A percentile compares a stretch with the other conserved stretches of the same genome.
phyloP scores from a whole-genome alignment of 2,329 filamentous ascomycete species.

The Colletotrichum limetticola region DNA sequence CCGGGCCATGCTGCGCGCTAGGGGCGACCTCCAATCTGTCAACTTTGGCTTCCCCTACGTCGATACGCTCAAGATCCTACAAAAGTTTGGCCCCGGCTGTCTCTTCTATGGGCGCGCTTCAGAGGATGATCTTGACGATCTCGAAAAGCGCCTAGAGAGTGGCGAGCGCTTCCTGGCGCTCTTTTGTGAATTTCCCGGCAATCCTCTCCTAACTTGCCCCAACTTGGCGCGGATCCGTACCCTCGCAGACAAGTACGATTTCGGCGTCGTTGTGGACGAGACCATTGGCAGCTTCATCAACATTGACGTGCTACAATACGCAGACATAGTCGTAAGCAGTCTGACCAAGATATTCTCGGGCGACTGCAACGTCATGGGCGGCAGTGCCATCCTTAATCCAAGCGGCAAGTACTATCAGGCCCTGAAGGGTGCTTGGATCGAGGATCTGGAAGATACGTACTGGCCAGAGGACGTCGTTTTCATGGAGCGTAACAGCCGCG shows the following conservation, averaged over 20 bases:
- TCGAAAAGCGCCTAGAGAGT: slow-evolving; percentile 75
- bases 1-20: slow-evolving; percentile 73
- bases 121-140: slow-evolving; percentile 81
- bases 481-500: slow-evolving; percentile 94
- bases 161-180: slow-evolving; percentile 85
- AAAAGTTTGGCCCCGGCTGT: slow-evolving; percentile 93
- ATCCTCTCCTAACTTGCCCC: slow-evolving; percentile 87
- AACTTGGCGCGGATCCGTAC: slow-evolving; percentile 83
- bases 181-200: slow-evolving; percentile 96
- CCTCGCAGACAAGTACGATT: slow-evolving; percentile 85
- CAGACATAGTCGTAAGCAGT: slow-evolving; percentile 93
- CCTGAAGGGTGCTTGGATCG: slow-evolving; percentile 73
- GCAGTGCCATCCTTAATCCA: slow-evolving; percentile 74
- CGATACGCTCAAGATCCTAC: slow-evolving; percentile 92
- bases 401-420: slow-evolving; percentile 75
- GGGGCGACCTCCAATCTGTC: slow-evolving; percentile 78
- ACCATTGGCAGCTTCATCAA: slow-evolving; percentile 98
- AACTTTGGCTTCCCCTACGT: slow-evolving; percentile 98
- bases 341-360: slow-evolving; percentile 98
- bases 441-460: slow-evolving; percentile 86
- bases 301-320: slow-evolving; percentile 88
- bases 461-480: slow-evolving; percentile 96
- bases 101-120: slow-evolving; percentile 88
- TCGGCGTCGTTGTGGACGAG: slow-evolving; percentile 92
- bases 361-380: slow-evolving; percentile 98